phyloP scores from a whole-genome alignment of 805 yeast genomes.

The Metschnikowia vanudenii region DNA sequence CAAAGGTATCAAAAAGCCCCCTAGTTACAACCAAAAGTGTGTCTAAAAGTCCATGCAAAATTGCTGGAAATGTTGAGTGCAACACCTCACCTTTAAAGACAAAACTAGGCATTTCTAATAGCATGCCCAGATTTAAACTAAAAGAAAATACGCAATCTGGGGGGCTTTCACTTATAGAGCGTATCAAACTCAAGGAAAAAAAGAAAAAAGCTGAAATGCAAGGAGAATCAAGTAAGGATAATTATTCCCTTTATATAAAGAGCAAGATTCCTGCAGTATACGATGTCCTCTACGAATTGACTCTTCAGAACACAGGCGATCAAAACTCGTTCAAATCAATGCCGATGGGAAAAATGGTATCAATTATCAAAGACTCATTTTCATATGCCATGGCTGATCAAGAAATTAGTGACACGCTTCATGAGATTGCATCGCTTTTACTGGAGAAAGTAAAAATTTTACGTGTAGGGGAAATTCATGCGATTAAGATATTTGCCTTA shows the following conservation, averaged over 20 bases:
- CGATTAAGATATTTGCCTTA: constrained; percentile 26
- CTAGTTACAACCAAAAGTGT: not conserved
- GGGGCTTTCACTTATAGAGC: constrained; percentile 38
- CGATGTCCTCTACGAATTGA: constrained; percentile 34
- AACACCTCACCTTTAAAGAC: not conserved
- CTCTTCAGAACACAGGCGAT: constrained; percentile 1
- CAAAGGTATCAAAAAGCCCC: not conserved
- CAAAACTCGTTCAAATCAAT: constrained; percentile 15
- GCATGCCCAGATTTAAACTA: constrained; percentile 36
- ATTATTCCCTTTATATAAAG: constrained; percentile 23
- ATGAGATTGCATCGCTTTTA: constrained; percentile 22
- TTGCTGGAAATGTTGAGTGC: not conserved
- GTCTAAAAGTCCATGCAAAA: not conserved
- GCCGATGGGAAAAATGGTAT: constrained; percentile 26
- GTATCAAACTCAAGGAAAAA: constrained; percentile 39
- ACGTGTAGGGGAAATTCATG: constrained; percentile 25
- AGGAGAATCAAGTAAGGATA: constrained; percentile 23
- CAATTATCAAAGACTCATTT: constrained; percentile 34
- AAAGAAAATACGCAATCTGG: constrained; percentile 14
- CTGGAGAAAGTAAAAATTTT: constrained; percentile 22
- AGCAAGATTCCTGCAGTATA: constrained; percentile 33
- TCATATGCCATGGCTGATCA: constrained; percentile 28
- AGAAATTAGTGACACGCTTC: constrained; percentile 31
- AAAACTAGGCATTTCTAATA: constrained; percentile 29
- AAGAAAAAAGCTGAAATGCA: constrained; percentile 8